Base-by-base conservation (phyloP, 345 rosid genomes). In the Rhizophora apiculata region DNA sequence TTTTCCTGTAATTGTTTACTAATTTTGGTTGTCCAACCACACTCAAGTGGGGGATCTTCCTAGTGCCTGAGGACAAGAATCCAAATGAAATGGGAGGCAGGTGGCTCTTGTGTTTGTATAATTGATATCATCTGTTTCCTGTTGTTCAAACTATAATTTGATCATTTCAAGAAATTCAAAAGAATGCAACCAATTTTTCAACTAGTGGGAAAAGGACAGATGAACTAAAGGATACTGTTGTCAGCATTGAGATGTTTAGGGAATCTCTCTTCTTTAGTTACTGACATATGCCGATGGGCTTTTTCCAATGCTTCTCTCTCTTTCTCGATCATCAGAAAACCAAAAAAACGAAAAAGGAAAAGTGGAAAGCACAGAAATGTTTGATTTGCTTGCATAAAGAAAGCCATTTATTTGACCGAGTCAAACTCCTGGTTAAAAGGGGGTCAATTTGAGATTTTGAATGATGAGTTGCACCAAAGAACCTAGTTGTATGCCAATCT, bases 231-330 rank as follows among this genome's bases (percentile, higher is more conserved):
- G 58, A n/a, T 68, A 55, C 68, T 36, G 15, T 58, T 24, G 68
- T 62, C 60, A 32, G 46, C 63, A 43, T 32, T 21, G 60, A 51
- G 64, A 56, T 31, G 27, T 10, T 21, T 13, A 7, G 37, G 64
- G 73, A 72, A 74, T 81, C 78, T 65, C 62, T 58, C 66, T 68
- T 58, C 66, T 68, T 65, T 65, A 60, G 58, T 71, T 74, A 65
- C 67, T 48, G 78, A 68, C 60, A 68, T 26, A 43, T 56, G 72
- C 36, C 11, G 69, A 57, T 34, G 39, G 39, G 77, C 78, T 70
- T 64, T 73, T 18, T 34, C 30, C 6, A 55, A 31, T 63, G 49
- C 49, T 43, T 43, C 49, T 15, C 34, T 72, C 39, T 3, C 30
- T 49, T 53, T 3, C 30, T 49, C 46, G 69, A 30, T 16, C 83